A percentile compares a stretch with the other conserved stretches of the same genome.
These are phyloP conservation scores for Daphne laureola DNA, from an alignment of 441 rosid genomes.

Conservation along the genomic window DNA sequence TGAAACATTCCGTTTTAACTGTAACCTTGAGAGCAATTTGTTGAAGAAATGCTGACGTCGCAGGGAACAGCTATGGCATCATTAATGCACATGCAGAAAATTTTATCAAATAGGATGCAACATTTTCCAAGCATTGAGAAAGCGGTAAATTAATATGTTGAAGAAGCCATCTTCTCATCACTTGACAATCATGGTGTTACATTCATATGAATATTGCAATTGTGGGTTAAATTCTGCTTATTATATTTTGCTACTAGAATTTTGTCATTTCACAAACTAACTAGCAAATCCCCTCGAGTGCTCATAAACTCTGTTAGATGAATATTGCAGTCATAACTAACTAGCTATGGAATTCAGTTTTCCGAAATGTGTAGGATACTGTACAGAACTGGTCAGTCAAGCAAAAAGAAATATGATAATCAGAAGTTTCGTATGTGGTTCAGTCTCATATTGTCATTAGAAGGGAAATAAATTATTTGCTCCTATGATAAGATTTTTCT, in stretches of 20 bases:
- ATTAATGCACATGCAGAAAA: constrained; percentile 87
- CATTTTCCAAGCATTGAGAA: constrained; percentile 82
- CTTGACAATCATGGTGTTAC: background rate
- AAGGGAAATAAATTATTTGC: too few species aligned
- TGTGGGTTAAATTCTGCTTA: background rate
- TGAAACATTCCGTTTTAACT: constrained; percentile 9
- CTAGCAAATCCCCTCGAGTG: too few species aligned
- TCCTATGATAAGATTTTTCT: too few species aligned
- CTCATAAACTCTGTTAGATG: too few species aligned
- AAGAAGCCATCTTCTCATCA: constrained; percentile 3
- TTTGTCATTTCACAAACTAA: background rate
- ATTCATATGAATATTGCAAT: background rate
- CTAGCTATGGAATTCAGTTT: too few species aligned
- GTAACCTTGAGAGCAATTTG: constrained; percentile 12
- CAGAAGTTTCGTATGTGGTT: too few species aligned
- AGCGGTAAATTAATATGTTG: constrained; percentile 43
- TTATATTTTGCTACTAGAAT: background rate
- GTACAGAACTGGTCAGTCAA: too few species aligned
- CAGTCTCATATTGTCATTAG: too few species aligned
- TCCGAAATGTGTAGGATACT: too few species aligned
- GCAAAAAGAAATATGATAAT: too few species aligned
- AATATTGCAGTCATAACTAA: too few species aligned
- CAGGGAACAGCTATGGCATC: constrained; percentile 98
- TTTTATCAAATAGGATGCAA: constrained; percentile 81
- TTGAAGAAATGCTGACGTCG: constrained; percentile 16